Evolutionary conservation across 2,329 filamentous ascomycete genomes (phyloP), one percentile per base, ranked within the genome.

Genomic region (Diaporthe citriasiana): DNA sequence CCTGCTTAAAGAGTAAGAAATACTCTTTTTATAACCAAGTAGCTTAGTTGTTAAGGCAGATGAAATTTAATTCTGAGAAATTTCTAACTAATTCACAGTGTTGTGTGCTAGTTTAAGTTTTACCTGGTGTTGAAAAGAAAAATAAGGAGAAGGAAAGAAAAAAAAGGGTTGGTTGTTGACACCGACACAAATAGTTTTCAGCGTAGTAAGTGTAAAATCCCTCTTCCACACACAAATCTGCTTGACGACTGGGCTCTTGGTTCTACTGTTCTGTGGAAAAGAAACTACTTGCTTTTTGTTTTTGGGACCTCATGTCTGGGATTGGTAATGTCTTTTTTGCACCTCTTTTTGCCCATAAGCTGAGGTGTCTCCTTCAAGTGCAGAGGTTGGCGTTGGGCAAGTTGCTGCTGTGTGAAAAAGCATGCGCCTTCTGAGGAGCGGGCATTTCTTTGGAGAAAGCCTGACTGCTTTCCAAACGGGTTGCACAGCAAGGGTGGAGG

Each of bases 221-320:
- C 38, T 19, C 17, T 57, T 30, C n/a, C 27, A 15, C 40, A 40
- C 8, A 55, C 33, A 57, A 1, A 47, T 51, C 55, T 50, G 42
- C 68, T 60, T 71, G 68, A 50, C 42, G 17, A 51, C 42, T 60
- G 68, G 68, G 27, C 42, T 59, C 33, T 51, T 56, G 66, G 38
- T 45, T 1, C 8, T 47, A 17, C 22, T 70, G 6, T 25, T 12
- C 17, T 27, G 0, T 33, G n/a, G 42, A 17, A 66, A 35, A 7
- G 38, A 8, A 35, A 3, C 19, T 50, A 7, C 6, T 38, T 12
- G 2, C 38, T 38, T 22, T 17, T 12, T 9, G 22, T 25, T 12
- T n/a, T 27, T 69, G n/a, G 22, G 4, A 15, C 4, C 7, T 30
- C 17, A 4, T 17, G 1, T 60, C 25, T 13, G 3, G 25, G 10